Base-by-base conservation (phyloP, 306 rosid genomes). In the barrel medic (Medicago truncatula) region DNA sequence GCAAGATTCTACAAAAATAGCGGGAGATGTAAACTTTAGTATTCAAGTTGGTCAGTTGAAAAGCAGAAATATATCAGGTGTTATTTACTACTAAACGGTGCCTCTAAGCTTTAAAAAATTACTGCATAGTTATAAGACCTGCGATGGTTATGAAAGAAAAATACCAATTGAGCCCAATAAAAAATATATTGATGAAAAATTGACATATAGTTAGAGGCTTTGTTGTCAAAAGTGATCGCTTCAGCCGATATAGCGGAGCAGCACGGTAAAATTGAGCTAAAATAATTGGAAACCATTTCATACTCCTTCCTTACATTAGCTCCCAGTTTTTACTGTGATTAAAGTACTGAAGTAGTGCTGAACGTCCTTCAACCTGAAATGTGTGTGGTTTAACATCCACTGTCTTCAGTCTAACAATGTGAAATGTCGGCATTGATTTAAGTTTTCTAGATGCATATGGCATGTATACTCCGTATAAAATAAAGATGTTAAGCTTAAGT, bases 31-130 rank as follows among this genome's bases (percentile, higher is more conserved):
- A 39, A 38, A 9, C 23, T 46, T 65, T 2, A 21, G 23, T 21
- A 21, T 21, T 21, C 23, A 21, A 21, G 23, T 21, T 21, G 18
- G 17, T 18, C 17, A 6, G 16, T 14, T 5, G 18, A 49, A 49
- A 49, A 49, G 67, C 20, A 63, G 8, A 63, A 36, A 3, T 64
- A 28, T 11, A n/a, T 38, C 7, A n/a, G 23, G 47, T 64, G 70
- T 39, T 64, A 18, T 21, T 21, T 21, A 21, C 11, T 12, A 67
- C 12, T 7, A 18, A 67, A 21, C 21, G 11, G 12, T 14, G 57
- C 40, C 17, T 43, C 72, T 67, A 43, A 60, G 18, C 56, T 49
- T 49, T 49, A 49, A 49, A 49, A 49, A 49, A 49, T 49, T 49
- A 49, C 17, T 49, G 14, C 56, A 14, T 49, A 49, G 0, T 49